Evolutionary conservation across 352 stramenopile genomes (phyloP).

Genomic region (Plasmopara halstedii): DNA sequence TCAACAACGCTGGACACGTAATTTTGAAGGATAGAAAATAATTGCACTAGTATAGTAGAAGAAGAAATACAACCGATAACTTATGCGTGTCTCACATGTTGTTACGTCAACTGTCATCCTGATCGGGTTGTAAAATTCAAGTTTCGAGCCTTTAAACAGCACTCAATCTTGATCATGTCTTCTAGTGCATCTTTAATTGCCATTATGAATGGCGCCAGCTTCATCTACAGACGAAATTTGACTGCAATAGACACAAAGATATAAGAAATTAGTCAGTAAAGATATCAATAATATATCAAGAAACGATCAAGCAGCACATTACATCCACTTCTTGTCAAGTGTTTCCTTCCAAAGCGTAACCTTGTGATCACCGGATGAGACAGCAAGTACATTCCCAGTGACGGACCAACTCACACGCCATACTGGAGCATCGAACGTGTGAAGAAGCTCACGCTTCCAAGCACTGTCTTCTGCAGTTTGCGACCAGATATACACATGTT

Average conservation of each 20-base stretch:
- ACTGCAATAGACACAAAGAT: constrained; percentile 23
- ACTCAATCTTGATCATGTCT: not conserved
- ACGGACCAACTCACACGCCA: constrained; percentile 99
- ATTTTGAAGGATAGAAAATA: constrained; percentile 52
- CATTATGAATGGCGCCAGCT: constrained; percentile 69
- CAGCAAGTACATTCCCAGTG: constrained; percentile 96
- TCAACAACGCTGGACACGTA: constrained; percentile 51
- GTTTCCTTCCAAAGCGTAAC: constrained; percentile 98
- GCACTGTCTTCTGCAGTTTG: constrained; percentile 56
- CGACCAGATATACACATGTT: constrained; percentile 95
- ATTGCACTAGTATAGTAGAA: not conserved
- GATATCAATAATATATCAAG: not conserved
- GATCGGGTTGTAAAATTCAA: no score
- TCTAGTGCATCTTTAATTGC: constrained; percentile 44
- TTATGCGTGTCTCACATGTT: not conserved
- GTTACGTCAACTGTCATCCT: not conserved
- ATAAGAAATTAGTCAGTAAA: constrained; percentile 1
- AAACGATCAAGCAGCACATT: constrained; percentile 28
- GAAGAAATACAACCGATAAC: not conserved
- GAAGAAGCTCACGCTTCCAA: constrained; percentile 91
- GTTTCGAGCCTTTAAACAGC: not conserved
- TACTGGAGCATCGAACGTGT: constrained; percentile 93
- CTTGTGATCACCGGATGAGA: constrained; percentile 95
- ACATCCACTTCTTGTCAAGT: constrained; percentile 95
- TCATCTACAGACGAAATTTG: constrained; percentile 87